Conservation (phyloP, 352 stramenopile genomes). For the Phytophthora pisi region DNA sequence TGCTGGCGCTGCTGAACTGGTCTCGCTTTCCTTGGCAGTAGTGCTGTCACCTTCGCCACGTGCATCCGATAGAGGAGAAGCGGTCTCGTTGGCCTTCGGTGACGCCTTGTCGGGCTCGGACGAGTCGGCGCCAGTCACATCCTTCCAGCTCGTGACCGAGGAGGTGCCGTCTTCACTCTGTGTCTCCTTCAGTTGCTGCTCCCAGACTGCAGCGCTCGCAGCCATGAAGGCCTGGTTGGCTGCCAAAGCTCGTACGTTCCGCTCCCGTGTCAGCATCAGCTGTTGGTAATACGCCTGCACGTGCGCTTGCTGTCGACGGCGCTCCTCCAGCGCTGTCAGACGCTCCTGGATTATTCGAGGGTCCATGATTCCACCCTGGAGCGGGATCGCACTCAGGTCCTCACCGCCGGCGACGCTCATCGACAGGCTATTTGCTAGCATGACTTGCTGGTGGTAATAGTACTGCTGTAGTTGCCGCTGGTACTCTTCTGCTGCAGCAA, state of each 20-base stretch:
- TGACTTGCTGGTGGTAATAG: slow-evolving; percentile 70
- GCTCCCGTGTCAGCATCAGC: slow-evolving; percentile 48
- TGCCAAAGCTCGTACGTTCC: slow-evolving; percentile 59
- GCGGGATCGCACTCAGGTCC: slow-evolving; percentile 25
- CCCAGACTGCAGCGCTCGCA: slow-evolving; percentile 46
- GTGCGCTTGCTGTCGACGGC: slow-evolving; percentile 56
- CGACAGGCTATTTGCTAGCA: slow-evolving; percentile 46
- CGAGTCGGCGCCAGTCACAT: slow-evolving; percentile 24
- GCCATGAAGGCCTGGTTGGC: slow-evolving; percentile 53
- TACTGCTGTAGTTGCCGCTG: slow-evolving; percentile 68
- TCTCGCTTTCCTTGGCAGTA: slow-evolving; percentile 25
- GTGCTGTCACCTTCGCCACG: slow-evolving; percentile 9
- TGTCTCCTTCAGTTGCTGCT: slow-evolving; percentile 41
- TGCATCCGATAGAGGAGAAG: slow-evolving; percentile 15
- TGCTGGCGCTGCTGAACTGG: slow-evolving; percentile 8
- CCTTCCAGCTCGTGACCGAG: slow-evolving; percentile 39
- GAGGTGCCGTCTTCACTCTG: slow-evolving; percentile 30
- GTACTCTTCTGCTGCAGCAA: slow-evolving; percentile 46
- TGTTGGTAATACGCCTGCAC: slow-evolving; percentile 65
- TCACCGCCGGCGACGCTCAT: slow-evolving; percentile 31
- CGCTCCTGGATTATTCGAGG: slow-evolving; percentile 66
- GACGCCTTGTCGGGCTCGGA: slow-evolving; percentile 7
- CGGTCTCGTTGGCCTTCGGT: slow-evolving; percentile 3
- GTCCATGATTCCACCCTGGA: slow-evolving; percentile 62
- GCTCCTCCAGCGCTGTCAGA: slow-evolving; percentile 56